These are phyloP conservation scores for Candida silvatica DNA, from an alignment of 805 yeast species.

Conservation along the genomic window DNA sequence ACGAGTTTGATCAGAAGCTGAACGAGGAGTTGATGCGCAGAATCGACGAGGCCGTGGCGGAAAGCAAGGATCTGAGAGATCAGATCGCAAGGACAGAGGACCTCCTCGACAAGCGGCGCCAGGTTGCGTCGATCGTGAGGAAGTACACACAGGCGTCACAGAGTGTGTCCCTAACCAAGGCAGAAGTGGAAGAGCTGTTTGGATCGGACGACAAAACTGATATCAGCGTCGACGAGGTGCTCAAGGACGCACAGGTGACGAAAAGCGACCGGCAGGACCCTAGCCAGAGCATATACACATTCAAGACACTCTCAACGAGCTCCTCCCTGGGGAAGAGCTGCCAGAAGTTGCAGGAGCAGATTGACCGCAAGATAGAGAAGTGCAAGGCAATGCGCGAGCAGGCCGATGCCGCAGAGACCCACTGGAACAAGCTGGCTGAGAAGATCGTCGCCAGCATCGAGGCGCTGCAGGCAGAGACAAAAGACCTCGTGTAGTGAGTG, in stretches of 20 bases:
- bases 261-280: slow-evolving; percentile 10
- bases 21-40: slow-evolving; percentile 11
- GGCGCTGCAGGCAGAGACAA: not conserved
- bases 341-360: slow-evolving; percentile 12
- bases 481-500: not conserved
- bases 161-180: slow-evolving; percentile 13
- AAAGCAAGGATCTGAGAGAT: slow-evolving; percentile 11
- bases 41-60: slow-evolving; percentile 14
- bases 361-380: slow-evolving; percentile 16
- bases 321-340: slow-evolving; percentile 14
- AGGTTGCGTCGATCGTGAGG: slow-evolving; percentile 17
- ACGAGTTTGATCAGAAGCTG: slow-evolving; percentile 12
- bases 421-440: slow-evolving; percentile 15
- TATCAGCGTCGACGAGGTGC: slow-evolving; percentile 10
- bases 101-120: slow-evolving; percentile 15
- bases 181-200: slow-evolving; percentile 19
- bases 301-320: too few relatives aligned
- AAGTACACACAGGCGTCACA: slow-evolving; percentile 15
- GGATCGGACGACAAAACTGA: slow-evolving; percentile 19
- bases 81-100: slow-evolving; percentile 16
- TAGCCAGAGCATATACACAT: slow-evolving; percentile 10
- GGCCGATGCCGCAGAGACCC: too few relatives aligned
- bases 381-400: slow-evolving; percentile 20
- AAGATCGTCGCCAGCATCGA: not conserved
- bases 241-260: slow-evolving; percentile 15